phyloP scores from a whole-genome alignment of 768 basidiomycete species.

The Suillus subaureus region DNA sequence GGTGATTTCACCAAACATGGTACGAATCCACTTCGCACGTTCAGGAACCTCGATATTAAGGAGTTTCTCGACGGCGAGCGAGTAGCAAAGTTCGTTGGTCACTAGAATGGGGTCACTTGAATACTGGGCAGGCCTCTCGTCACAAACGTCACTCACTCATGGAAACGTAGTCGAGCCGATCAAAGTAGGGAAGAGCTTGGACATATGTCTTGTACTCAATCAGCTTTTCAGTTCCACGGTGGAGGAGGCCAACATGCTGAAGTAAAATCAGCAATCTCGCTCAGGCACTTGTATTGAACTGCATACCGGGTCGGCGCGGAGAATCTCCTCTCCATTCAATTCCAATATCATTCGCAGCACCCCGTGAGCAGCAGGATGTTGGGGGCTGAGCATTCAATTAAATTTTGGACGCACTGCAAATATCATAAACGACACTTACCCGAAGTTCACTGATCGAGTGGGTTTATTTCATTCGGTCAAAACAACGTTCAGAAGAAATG shows the following conservation, averaged over 20 bases:
- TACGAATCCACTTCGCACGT: conserved; percentile 97
- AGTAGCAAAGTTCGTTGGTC: conserved; percentile 99
- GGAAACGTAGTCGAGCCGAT: conserved; percentile 98
- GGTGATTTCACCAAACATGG: conserved; percentile 95
- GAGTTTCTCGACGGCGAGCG: conserved; percentile 95
- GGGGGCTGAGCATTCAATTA: conserved; percentile 48
- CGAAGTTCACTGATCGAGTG: conserved; percentile 79
- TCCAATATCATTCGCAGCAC: conserved; percentile 97
- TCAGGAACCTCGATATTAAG: conserved; percentile 97
- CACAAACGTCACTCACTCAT: conserved; percentile 75
- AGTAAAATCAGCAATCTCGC: background rate
- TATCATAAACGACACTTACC: conserved; percentile 42
- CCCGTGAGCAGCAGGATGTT: conserved; percentile 98
- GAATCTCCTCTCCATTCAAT: conserved; percentile 94
- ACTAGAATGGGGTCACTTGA: conserved; percentile 49
- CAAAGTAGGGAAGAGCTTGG: conserved; percentile 98
- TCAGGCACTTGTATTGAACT: background rate
- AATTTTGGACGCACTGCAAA: background rate
- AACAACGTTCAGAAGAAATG: conserved; percentile 14
- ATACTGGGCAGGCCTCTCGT: background rate
- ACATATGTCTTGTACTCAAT: conserved; percentile 99
- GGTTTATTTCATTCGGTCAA: conserved; percentile 14
- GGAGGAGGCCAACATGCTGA: conserved; percentile 92
- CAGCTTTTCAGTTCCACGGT: conserved; percentile 97
- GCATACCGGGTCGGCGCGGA: conserved; percentile 81